Percentiles rank a stretch among this genome's conserved stretches.
Conservation (phyloP, 495 filamentous ascomycete species). For the Amniculicola lignicola region DNA sequence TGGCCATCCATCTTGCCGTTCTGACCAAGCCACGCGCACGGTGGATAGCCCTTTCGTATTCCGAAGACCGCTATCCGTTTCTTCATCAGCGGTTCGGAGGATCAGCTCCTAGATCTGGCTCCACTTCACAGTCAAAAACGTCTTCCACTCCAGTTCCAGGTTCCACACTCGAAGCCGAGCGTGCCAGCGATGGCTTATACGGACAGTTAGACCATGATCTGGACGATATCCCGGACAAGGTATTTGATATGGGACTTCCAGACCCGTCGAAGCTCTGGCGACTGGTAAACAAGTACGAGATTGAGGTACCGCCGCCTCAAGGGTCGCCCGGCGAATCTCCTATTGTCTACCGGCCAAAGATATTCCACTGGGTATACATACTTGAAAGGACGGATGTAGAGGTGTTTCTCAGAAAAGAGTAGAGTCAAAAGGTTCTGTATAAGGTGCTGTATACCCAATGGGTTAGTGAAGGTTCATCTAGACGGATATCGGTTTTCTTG, state of each 20-base stretch:
- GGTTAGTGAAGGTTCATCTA: no score
- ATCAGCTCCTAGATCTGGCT: neutral
- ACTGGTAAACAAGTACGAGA: conserved; percentile 27
- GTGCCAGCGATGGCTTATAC: conserved; percentile 1
- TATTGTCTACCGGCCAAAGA: conserved; percentile 20
- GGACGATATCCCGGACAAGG: conserved; percentile 14
- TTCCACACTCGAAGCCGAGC: neutral
- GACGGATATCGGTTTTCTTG: no score
- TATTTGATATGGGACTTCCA: conserved; percentile 22
- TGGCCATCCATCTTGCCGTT: conserved; percentile 31
- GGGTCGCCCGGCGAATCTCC: neutral
- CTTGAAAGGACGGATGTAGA: conserved; percentile 22
- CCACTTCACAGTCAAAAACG: neutral
- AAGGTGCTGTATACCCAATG: no score
- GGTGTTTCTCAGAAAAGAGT: neutral
- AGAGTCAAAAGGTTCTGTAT: neutral
- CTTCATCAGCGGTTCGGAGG: conserved; percentile 1
- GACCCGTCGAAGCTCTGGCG: conserved; percentile 27
- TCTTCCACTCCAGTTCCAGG: neutral
- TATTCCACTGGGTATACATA: conserved; percentile 35
- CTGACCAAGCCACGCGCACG: conserved; percentile 20
- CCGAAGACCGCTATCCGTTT: conserved; percentile 31
- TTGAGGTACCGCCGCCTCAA: conserved; percentile 19
- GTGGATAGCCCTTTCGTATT: conserved; percentile 34
- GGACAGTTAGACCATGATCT: conserved; percentile 19